Conservation (phyloP, 805 yeast genomes). For the Candida vaughaniae region DNA sequence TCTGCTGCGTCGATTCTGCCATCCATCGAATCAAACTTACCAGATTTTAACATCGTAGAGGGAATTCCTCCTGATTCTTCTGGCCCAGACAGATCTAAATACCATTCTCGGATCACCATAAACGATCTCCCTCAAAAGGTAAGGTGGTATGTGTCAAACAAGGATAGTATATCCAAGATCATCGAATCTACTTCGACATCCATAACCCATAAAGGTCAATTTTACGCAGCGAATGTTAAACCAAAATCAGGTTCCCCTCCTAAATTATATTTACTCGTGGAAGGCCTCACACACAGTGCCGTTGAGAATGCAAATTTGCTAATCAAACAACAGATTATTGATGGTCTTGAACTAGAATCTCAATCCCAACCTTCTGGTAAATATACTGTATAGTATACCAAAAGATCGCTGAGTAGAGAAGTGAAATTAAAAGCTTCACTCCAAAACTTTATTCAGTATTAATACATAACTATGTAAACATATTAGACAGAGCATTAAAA, state of each 20-base stretch:
- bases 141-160: constrained; percentile 73
- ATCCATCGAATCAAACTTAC: constrained; percentile 22
- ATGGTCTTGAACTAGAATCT: constrained; percentile 52
- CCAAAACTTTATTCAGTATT: no score
- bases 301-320: constrained; percentile 60
- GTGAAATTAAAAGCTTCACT: no score
- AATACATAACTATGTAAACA: no score
- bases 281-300: constrained; percentile 61
- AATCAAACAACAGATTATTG: constrained; percentile 53
- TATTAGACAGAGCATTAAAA: no score
- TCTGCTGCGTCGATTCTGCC: not conserved
- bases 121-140: constrained; percentile 84
- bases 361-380: constrained; percentile 42
- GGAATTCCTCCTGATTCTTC: constrained; percentile 53
- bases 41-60: constrained; percentile 49
- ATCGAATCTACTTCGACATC: constrained; percentile 73
- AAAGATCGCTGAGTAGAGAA: no score
- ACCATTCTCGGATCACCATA: constrained; percentile 68
- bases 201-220: constrained; percentile 80
- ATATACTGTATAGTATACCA: constrained; percentile 45
- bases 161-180: constrained; percentile 60
- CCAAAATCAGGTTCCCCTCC: constrained; percentile 58
- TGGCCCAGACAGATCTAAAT: constrained; percentile 55
- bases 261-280: constrained; percentile 74
- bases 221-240: constrained; percentile 42